Evolutionary conservation across 2,329 filamentous ascomycete species (phyloP), one percentile per base, ranked within the genome.

Genomic region (Cladophialophora psammophila): DNA sequence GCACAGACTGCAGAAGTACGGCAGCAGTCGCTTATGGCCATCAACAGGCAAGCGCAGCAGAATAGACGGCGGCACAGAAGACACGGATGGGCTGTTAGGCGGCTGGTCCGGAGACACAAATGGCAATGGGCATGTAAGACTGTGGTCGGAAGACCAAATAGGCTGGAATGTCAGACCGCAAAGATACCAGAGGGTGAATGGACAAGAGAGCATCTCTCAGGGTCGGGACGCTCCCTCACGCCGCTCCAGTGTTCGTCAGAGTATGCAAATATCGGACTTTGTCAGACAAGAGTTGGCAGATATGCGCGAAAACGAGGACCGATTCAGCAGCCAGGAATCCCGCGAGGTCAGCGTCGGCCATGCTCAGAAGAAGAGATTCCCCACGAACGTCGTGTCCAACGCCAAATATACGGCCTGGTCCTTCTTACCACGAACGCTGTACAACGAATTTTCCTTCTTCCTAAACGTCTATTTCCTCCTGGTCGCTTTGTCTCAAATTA

Each of bases 381-480:
- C 95, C 9, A 88, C 91, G 8, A 99, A 99, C 78, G 87, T 93
- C 64, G 87, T 99, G 57, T 98, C 94, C 40, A 98, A 99, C 77
- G 94, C 95, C 63, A 99, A 98, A 84, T 99, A 99, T 79, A 98
- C 94, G 35, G 89, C 94, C 0, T 90, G 94, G 83, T 97, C 91
- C 60, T 99, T 99, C 79, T 85, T 99, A 13, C 96, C 96, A 2
- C 85, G 94, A 60, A 99, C 95, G 0, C 84, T 99, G 26, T 99
- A 97, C 80, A 98, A 98, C 81, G 95, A 99, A 77, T 99, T 99
- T 78, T 97, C 94, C 67, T 99, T 98, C 83, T 99, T 99, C 81
- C 97, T 99, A 85, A 99, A 99, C 85, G 92, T 98, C 84, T 99
- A 99, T 78, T 99, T 99, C 78, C 84, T 99, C 64, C 88, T 98